Base-by-base conservation (phyloP, 2,329 filamentous ascomycete genomes). In the Dothideomycetes sp. region DNA sequence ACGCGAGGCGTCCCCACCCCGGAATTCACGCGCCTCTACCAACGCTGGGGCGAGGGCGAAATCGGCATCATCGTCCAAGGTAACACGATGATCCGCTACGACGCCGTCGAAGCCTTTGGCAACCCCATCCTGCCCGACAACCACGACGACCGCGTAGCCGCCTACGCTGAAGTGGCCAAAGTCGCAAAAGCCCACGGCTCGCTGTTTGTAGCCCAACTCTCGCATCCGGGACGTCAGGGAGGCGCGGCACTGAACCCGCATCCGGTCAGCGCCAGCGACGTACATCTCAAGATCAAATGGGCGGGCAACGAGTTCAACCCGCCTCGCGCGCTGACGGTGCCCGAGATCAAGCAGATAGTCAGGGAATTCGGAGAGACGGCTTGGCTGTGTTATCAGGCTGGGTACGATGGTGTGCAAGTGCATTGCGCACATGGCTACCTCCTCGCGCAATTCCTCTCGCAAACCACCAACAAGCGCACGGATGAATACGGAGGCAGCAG, bases 401-500 rank as follows among this genome's bases (percentile, higher is more conserved):
- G n/a, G n/a, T n/a, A n/a, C n/a, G n/a, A n/a, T n/a, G n/a, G n/a
- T n/a, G n/a, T n/a, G n/a, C 27, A 30, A n/a, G n/a, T 30, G 4
- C 37, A 58, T 36, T 51, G 50, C 22, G 54, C 54, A 8, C 63
- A 66, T 37, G 63, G 64, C 2, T 67, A 66, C 40, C 51, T 66
- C 3, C 46, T 67, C 4, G 55, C 60, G 11, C 58, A 64, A 37
- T 67, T 66, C 40, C 48, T 65, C 1, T 57, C 53, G 0, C 55
- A 57, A 0, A 54, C 63, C 4, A 62, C 60, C 12, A 67, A 68
- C 43, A 57, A 52, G 31, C 47, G 63, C 9, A 62, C 57, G 1
- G 64, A 66, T 37, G 49, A 50, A 30, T 68, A 68, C 39, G 63
- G 64, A 18, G 64, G 64, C 1, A 51, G 47, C 5, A 59, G 65